A percentile compares a stretch with the other conserved stretches of the same genome.
phyloP scores from a whole-genome alignment of 2,329 filamentous ascomycete species.

The Sarocladiaceae sp. region DNA sequence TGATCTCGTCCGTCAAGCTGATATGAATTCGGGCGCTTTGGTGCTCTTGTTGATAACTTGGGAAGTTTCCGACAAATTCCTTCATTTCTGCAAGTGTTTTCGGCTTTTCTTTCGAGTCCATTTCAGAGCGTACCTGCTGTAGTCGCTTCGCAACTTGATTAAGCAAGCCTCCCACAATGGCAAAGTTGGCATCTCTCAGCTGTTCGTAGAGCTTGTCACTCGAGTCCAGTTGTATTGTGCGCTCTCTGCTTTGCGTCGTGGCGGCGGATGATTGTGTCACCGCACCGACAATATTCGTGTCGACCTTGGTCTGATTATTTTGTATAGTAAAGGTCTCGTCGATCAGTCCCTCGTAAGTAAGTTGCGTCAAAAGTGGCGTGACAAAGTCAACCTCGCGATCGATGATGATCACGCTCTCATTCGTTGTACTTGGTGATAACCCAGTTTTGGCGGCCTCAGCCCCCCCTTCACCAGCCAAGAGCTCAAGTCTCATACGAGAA shows the following conservation, averaged over 20 bases:
- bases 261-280: conserved; percentile 59
- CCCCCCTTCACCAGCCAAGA: conserved; percentile 73
- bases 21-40: conserved; percentile 91
- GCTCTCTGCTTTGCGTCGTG: conserved; percentile 62
- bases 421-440: conserved; percentile 77
- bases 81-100: conserved; percentile 89
- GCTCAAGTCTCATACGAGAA: conserved; percentile 85
- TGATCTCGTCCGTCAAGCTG: conserved; percentile 88
- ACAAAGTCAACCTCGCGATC: conserved; percentile 94
- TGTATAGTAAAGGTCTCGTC: conserved; percentile 91
- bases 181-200: conserved; percentile 89
- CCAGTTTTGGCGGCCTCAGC: conserved; percentile 58
- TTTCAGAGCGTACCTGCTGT: conserved; percentile 76
- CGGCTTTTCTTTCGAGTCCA: conserved; percentile 82
- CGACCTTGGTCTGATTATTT: conserved; percentile 89
- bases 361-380: conserved; percentile 84
- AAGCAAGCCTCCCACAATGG: conserved; percentile 81
- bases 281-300: conserved; percentile 83
- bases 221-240: conserved; percentile 84
- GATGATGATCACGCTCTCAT: conserved; percentile 90
- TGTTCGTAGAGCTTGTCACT: conserved; percentile 86
- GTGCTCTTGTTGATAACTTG: conserved; percentile 88
- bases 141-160: conserved; percentile 88
- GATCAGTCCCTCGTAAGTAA: conserved; percentile 94
- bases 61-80: conserved; percentile 91